These are phyloP conservation scores for Citeromyces siamensis DNA, from an alignment of 1,139 yeast genomes.

Conservation along the genomic window DNA sequence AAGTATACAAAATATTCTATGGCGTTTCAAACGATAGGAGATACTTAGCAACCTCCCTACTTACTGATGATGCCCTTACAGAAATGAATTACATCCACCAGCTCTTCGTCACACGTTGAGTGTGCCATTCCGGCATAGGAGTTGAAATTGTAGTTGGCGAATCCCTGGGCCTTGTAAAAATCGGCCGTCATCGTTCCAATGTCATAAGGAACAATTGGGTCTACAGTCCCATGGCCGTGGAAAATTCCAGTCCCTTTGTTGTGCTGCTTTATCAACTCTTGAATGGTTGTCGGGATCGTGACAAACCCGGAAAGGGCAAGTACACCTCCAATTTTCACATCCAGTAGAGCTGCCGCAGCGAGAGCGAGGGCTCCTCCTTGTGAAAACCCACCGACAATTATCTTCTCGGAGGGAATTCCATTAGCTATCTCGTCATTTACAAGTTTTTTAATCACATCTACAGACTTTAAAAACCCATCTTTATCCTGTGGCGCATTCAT, in stretches of 20 bases:
- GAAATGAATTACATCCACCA: slow-evolving; percentile 47
- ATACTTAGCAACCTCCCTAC: too few species aligned
- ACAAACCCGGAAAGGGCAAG: slow-evolving; percentile 71
- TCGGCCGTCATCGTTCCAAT: slow-evolving; percentile 37
- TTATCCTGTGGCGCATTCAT: slow-evolving; percentile 39
- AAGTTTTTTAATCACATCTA: slow-evolving; percentile 36
- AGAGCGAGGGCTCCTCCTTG: slow-evolving; percentile 85
- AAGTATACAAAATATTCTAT: too few species aligned
- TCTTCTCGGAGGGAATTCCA: slow-evolving; percentile 58
- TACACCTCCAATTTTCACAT: slow-evolving; percentile 59
- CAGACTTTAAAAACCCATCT: slow-evolving; percentile 48
- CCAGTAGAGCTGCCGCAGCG: slow-evolving; percentile 36
- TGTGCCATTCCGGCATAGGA: slow-evolving; percentile 57
- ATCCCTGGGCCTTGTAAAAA: slow-evolving; percentile 33
- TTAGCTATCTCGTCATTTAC: slow-evolving; percentile 50
- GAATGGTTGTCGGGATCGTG: slow-evolving; percentile 35
- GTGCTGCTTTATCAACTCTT: slow-evolving; percentile 19
- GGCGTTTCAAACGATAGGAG: too few species aligned
- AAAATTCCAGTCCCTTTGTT: slow-evolving; percentile 67
- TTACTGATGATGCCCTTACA: too few species aligned
- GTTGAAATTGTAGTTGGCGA: slow-evolving; percentile 39
- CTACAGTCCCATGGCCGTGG: slow-evolving; percentile 80
- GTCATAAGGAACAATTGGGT: slow-evolving; percentile 45
- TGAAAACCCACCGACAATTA: slow-evolving; percentile 85
- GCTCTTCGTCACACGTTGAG: slow-evolving; percentile 53